Conservation (phyloP, 2,329 filamentous ascomycete species). For the Xylariaceae sp. region DNA sequence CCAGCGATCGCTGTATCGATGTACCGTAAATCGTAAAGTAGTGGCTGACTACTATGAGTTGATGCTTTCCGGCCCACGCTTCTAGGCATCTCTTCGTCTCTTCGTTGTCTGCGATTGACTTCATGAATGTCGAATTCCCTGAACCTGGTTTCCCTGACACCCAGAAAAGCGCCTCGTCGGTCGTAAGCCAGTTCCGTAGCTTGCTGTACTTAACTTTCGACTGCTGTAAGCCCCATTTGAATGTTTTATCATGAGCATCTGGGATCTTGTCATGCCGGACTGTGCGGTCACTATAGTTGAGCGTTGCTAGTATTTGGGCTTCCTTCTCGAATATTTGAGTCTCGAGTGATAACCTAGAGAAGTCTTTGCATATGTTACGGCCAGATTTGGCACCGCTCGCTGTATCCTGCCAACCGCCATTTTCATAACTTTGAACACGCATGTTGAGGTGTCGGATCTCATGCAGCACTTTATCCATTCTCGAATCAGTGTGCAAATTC, state of each 20-base stretch:
- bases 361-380: background rate
- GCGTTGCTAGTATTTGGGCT: slow-evolving; percentile 1
- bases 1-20: slow-evolving; percentile 1
- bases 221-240: slow-evolving; percentile 2
- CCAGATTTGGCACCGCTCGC: background rate
- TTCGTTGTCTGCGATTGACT: background rate
- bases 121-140: background rate
- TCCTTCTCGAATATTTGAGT: slow-evolving; percentile 3
- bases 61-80: background rate
- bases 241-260: background rate
- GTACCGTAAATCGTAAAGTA: slow-evolving; percentile 4
- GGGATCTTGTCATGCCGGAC: slow-evolving; percentile 1
- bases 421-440: background rate
- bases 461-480: slow-evolving; percentile 1
- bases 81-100: slow-evolving; percentile 2
- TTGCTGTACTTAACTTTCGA: background rate
- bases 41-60: slow-evolving; percentile 1
- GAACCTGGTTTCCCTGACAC: background rate
- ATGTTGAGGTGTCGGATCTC: slow-evolving; percentile 4
- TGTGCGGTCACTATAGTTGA: slow-evolving; percentile 1
- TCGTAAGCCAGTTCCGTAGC: background rate
- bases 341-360: slow-evolving; percentile 4
- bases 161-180: slow-evolving; percentile 1
- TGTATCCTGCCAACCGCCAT: background rate
- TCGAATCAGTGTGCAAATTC: slow-evolving; percentile 4